A percentile compares a stretch with the other conserved stretches of the same genome.
Conservation (phyloP, 2,329 filamentous ascomycete genomes). For the Fusarium sp. region DNA sequence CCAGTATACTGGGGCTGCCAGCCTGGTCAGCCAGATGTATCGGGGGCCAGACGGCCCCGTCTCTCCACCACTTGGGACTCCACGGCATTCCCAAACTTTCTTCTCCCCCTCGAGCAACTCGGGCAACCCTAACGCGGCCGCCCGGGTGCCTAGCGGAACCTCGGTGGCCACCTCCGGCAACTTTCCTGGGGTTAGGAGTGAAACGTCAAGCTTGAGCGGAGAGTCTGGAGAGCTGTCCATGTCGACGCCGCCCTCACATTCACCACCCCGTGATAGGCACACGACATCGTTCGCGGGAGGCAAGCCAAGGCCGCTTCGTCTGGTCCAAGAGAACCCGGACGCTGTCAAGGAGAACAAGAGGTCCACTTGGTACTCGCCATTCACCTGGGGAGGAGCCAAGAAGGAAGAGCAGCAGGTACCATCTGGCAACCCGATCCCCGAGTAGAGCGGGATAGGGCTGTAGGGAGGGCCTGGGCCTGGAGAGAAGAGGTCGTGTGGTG, state of each 20-base stretch:
- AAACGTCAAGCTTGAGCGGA: constrained; percentile 74
- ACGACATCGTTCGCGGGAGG: constrained; percentile 70
- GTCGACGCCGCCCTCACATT: constrained; percentile 64
- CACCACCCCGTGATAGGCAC: constrained; percentile 69
- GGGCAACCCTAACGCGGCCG: constrained; percentile 65
- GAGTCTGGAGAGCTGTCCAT: constrained; percentile 68
- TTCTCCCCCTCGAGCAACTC: constrained; percentile 66
- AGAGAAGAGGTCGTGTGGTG: constrained; percentile 13
- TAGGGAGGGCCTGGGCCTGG: constrained; percentile 13
- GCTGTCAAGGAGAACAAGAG: constrained; percentile 68
- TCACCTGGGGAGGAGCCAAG: constrained; percentile 61
- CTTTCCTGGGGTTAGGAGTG: constrained; percentile 79
- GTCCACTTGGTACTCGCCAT: constrained; percentile 73
- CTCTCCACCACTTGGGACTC: constrained; percentile 69
- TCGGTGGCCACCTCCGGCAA: constrained; percentile 66
- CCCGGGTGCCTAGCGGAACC: constrained; percentile 66
- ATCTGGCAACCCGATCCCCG: constrained; percentile 52
- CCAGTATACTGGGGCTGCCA: constrained; percentile 73
- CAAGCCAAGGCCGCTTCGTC: constrained; percentile 85
- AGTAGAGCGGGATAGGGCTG: constrained; percentile 45
- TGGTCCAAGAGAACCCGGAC: constrained; percentile 83
- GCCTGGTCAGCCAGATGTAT: constrained; percentile 91
- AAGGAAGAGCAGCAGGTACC: constrained; percentile 61
- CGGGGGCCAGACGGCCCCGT: constrained; percentile 76
- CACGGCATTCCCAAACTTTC: constrained; percentile 74